phyloP scores from a whole-genome alignment of 2,329 filamentous ascomycete species.

The Aspergillus sp. region DNA sequence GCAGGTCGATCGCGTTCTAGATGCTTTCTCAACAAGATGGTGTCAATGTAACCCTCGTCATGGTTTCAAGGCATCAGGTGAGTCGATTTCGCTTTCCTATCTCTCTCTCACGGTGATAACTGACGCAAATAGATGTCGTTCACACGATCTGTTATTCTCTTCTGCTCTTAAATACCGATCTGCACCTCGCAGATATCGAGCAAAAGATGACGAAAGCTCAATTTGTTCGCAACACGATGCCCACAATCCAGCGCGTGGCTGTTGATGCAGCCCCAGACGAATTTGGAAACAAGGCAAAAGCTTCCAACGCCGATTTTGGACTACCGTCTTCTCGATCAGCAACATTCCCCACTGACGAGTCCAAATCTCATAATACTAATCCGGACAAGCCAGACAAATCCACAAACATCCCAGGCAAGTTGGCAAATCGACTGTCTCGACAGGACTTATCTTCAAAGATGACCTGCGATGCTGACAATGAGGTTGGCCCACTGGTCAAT shows the following conservation, averaged over 20 bases:
- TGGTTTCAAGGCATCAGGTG: conserved; percentile 87
- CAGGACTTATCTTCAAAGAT: conserved; percentile 32
- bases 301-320: conserved; percentile 48
- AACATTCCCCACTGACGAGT: conserved; percentile 21
- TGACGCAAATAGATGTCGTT: conserved; percentile 72
- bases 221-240: conserved; percentile 95
- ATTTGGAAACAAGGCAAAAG: conserved; percentile 57
- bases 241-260: conserved; percentile 79
- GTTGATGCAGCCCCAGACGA: conserved; percentile 71
- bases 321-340: conserved; percentile 15
- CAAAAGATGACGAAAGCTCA: conserved; percentile 94
- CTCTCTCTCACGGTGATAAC: conserved; percentile 10
- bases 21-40: conserved; percentile 88
- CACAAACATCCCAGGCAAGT: conserved; percentile 25
- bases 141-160: conserved; percentile 98
- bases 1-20: conserved; percentile 92
- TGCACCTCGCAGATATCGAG: conserved; percentile 93
- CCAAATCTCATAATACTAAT: conserved; percentile 23
- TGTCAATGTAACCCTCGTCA: conserved; percentile 90
- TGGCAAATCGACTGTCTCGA: conserved; percentile 32
- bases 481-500: conserved; percentile 73
- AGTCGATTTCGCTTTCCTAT: conserved; percentile 36
- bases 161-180: conserved; percentile 91
- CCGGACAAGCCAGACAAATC: conserved; percentile 29
- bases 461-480: conserved; percentile 36